Base-by-base conservation (phyloP, 192 early-diverging fungal species). In the Mortierella alpina region DNA sequence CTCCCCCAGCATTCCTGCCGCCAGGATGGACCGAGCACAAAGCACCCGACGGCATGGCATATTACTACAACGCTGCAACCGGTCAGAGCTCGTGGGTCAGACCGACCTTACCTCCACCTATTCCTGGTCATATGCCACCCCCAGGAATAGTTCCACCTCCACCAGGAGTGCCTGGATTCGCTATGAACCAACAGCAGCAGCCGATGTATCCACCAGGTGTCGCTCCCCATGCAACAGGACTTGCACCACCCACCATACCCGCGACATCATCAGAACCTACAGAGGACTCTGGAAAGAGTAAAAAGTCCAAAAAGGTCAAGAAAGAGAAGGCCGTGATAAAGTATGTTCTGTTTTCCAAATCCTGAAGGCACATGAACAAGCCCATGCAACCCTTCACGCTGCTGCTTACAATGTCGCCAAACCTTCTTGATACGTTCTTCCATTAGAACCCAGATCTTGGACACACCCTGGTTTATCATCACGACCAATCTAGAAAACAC, bases 11-110 rank as follows among this genome's bases (percentile, higher is more conserved):
- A 67, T 59, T 48, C 49, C 61, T 90, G 54, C 89, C 89, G 44
- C 76, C 84, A 53, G 89, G 89, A 45, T 91, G 90, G 90, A 86
- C 86, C 40, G 88, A 91, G 59, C 86, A 91, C 58, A 71, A 72
- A 59, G 89, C 88, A 13, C 89, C 91, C 0, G 84, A 85, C 22
- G 93, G 93, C 4, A 83, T 84, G 53, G 46, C 87, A n/a, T 96
- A 94, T 73, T 95, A 86, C 67, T 93, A 93, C 79, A 94, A 96
- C 72, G 66, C 90, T 0, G 68, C 85, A 11, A 93, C 93, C 9
- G 88, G 88, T 46, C 79, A 90, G 71, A 93, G 89, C 65, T 85
- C 88, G n/a, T 96, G 95, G 95, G 74, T 89, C 31, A 76, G 81
- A 49, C 89, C 89, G 18, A 61, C 69, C 20, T 57, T 79, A 18